A percentile compares a stretch with the other conserved stretches of the same genome.
Conservation (phyloP, 768 basidiomycete species). For the Gloeophyllum trabeum region DNA sequence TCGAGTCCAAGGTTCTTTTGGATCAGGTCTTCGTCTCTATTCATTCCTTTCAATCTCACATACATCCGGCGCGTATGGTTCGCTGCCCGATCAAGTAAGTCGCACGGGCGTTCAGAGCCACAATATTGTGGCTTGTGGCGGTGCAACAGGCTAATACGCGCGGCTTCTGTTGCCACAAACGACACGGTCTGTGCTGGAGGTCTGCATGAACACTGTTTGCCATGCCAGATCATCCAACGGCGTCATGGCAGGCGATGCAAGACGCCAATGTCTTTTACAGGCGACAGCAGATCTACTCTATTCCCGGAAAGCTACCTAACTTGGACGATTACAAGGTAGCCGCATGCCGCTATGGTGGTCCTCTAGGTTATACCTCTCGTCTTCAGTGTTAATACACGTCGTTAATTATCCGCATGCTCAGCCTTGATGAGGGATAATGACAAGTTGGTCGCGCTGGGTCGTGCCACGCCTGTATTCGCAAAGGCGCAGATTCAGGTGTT, state of each 20-base stretch:
- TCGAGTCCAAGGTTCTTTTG: too few species aligned
- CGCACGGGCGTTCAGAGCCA: too few species aligned
- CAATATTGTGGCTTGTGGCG: too few species aligned
- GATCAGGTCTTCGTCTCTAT: too few species aligned
- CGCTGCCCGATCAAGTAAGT: too few species aligned
- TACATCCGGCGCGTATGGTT: too few species aligned
- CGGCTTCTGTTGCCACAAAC: too few species aligned
- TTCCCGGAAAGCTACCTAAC: slow-evolving; percentile 68
- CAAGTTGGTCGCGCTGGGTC: slow-evolving; percentile 66
- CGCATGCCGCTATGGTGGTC: slow-evolving; percentile 81
- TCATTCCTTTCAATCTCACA: too few species aligned
- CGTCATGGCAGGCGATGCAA: slow-evolving; percentile 87
- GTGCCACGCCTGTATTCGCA: slow-evolving; percentile 39
- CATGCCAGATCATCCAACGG: slow-evolving; percentile 61
- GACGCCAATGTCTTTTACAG: slow-evolving; percentile 83
- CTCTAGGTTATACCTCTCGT: slow-evolving; percentile 49
- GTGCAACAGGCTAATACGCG: too few species aligned
- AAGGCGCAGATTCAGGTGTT: slow-evolving; percentile 83
- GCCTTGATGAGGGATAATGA: slow-evolving; percentile 82
- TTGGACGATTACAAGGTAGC: slow-evolving; percentile 72
- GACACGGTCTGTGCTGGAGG: too few species aligned
- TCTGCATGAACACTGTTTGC: too few species aligned
- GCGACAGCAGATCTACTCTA: slow-evolving; percentile 74
- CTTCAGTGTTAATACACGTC: background rate
- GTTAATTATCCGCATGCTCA: too few species aligned